Evolutionary conservation across 768 basidiomycete species (phyloP), one percentile per base, ranked within the genome.

Genomic region (Lactifluus volemus): DNA sequence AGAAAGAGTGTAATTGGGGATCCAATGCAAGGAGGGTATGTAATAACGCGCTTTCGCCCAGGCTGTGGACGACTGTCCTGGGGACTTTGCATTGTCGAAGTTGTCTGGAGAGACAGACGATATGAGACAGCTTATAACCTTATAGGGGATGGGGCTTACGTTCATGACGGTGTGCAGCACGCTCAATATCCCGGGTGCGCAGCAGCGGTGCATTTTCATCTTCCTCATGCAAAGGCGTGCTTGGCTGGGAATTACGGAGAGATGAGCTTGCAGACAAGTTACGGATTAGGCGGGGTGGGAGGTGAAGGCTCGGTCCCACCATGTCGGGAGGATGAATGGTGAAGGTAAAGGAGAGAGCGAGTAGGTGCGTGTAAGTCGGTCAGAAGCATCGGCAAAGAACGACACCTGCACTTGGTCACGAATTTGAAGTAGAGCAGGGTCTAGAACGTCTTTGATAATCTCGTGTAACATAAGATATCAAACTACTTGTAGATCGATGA

Each of bases 1-100:
- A 19, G 84, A 84, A 15, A 79, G 67, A 0, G 84, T 83, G 67
- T 93, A 93, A 58, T 81, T 77, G 6, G 90, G 90, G 62, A 93
- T 86, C 90, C 90, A 93, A 34, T 80, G 76, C 10, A 79, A 79
- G 1, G 86, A 86, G 3, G 90, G 90, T 55, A 92, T 77, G 63
- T 92, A 92, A 69, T 92, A 92, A 66, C 78, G 79, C 36, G 85
- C 69, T 67, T 81, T 84, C 42, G 72, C 74, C 64, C 79, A 73
- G 2, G n/a, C 19, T 10, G 66, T 41, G 32, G 52, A 53, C 44
- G 56, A 34, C 32, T 29, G 47, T 7, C 8, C 5, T 7, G 38
- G 25, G 15, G 61, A 39, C 47, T 63, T 63, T 14, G 49, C 29
- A 11, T 15, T 25, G 56, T 63, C 56, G 4, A 38, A 30, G 8